Base-by-base conservation (phyloP, 768 basidiomycete species). In the Lentinula sp. region DNA sequence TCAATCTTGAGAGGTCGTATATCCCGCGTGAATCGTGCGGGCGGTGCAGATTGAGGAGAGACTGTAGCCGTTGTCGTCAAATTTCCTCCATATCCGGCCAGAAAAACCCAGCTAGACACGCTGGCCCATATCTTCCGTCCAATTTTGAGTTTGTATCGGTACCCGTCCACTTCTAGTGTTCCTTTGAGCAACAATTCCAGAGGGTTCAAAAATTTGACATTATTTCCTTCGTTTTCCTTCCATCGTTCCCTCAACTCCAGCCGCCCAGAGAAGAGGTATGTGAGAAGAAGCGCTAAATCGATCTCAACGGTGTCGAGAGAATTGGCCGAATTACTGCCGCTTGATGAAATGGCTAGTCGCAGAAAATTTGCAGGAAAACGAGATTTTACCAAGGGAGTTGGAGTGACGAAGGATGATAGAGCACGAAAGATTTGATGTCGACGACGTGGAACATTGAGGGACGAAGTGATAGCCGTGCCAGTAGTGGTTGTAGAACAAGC, bases 1-100 rank as follows among this genome's bases (percentile, higher is more conserved):
- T 64, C 54, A 31, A 66, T 58, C 35, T 28, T 46, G 42, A 34
- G 15, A 54, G 11, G 40, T 39, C 37, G 49, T 21, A 28, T 50
- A 35, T 32, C 16, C 31, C 15, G 50, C 32, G 4, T 7, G n/a
- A 21, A 51, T n/a, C 32, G 50, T 35, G 15, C 7, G 11, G 21
- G 18, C n/a, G 16, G 46, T n/a, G 16, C 43, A 45, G n/a, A 45
- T 18, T 45, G 43, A 18, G n/a, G 15, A 45, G n/a, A 45, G 16
- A 8, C n/a, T 8, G 7, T 15, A 45, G 8, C 28, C 28, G 13
- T 50, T 10, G 50, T 10, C 32, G 31, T 35, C 15, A 13, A 15
- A 13, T 13, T 32, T 34, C 21, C 34, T 18, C 37, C 37, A 40
- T 54, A 54, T 2, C 34, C 18, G 6, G 37, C 55, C 23, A 56